phyloP scores from a whole-genome alignment of 805 yeast genomes.

The Candida parachauliodes region DNA sequence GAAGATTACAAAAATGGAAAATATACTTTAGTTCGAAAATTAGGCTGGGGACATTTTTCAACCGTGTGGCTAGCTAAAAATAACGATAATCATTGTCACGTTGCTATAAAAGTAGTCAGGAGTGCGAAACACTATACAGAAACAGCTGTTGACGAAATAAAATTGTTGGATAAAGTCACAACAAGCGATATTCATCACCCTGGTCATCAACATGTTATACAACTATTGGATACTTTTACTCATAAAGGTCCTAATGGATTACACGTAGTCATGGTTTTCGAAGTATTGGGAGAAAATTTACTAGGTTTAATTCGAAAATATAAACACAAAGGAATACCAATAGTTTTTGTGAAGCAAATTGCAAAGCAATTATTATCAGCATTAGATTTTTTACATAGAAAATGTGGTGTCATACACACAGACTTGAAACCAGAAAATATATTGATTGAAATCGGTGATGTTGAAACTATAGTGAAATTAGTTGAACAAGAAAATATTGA shows the following conservation, averaged over 20 bases:
- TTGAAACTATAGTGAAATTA: slow-evolving; percentile 68
- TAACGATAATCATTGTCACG: slow-evolving; percentile 58
- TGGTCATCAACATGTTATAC: slow-evolving; percentile 79
- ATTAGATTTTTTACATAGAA: slow-evolving; percentile 67
- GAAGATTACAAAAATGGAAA: slow-evolving; percentile 74
- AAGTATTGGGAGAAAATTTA: slow-evolving; percentile 91
- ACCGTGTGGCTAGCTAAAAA: slow-evolving; percentile 89
- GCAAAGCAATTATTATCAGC: slow-evolving; percentile 75
- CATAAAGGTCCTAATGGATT: slow-evolving; percentile 89
- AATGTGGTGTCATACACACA: slow-evolving; percentile 72
- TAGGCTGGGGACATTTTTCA: slow-evolving; percentile 99
- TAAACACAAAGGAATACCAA: slow-evolving; percentile 76
- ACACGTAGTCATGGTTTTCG: slow-evolving; percentile 96
- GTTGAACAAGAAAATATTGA: slow-evolving; percentile 59
- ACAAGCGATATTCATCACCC: slow-evolving; percentile 65
- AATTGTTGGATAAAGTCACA: slow-evolving; percentile 63
- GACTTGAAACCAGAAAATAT: slow-evolving; percentile 76
- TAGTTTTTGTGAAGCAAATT: slow-evolving; percentile 72
- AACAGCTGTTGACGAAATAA: slow-evolving; percentile 91
- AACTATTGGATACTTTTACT: slow-evolving; percentile 75
- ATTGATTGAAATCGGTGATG: slow-evolving; percentile 77
- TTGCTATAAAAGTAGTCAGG: slow-evolving; percentile 91
- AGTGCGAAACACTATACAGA: slow-evolving; percentile 89
- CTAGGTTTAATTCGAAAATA: slow-evolving; percentile 78
- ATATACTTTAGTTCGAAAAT: slow-evolving; percentile 77